Evolutionary conservation across 2,329 filamentous ascomycete species (phyloP), one percentile per base, ranked within the genome.

Genomic region (Coleophoma eucalyptorum): DNA sequence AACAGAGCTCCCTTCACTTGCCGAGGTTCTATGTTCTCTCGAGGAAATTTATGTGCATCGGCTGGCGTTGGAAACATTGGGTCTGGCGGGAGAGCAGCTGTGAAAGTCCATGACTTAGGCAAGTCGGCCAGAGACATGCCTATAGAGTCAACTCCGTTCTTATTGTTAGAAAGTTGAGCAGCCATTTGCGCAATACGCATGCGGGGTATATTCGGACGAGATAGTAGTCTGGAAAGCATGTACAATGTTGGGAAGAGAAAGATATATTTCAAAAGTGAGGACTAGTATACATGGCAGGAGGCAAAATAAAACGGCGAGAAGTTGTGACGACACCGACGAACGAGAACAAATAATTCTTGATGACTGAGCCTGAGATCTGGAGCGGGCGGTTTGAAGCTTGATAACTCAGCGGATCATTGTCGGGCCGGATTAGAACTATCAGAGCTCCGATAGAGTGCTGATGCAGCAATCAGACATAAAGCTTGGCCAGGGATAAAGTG

Each of bases 1-100:
- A 89, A 99, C 46, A 93, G 72, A 4, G 94, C 93, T 52, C 85
- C 82, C 65, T 86, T 90, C 38, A 99, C 94, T 67, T 90, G 78
- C 45, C 92, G 87, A 15, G 94, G 93, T 1, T 81, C 79, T 45
- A 97, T 85, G 34, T 86, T 73, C 50, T 87, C 79, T 61, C 93
- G 84, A 1, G 90, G 86, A 1, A 90, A 90, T 59, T 82, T 80
- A 69, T 97, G 90, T 0, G 93, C 97, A 52, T 80, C 79, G 54
- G 84, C 79, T 0, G 94, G 91, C 0, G 90, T 95, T 15, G 90
- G 86, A 65, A 89, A 96, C 26, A 80, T 71, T 11, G 85, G 69
- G 65, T 99, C 94, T 8, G 90, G 70, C 3, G 92, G 90, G 4
- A 97, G 75, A 7, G 74, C 74, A n/a, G 78, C 76, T 15, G 81